phyloP scores from a whole-genome alignment of 306 rosid genomes.

The Rosa chinensis region DNA sequence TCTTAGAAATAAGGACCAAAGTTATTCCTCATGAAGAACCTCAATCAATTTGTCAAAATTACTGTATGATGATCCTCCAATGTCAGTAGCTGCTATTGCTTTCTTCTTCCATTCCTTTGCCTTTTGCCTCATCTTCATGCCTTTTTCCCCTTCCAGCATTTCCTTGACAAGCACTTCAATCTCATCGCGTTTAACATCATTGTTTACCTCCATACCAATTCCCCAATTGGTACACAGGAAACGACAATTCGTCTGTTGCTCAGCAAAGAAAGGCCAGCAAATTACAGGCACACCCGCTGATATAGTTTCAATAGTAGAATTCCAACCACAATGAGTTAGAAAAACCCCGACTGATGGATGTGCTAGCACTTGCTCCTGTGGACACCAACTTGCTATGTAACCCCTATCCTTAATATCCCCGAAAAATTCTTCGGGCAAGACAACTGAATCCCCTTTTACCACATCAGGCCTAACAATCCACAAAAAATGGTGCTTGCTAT shows the following conservation, averaged over 20 bases:
- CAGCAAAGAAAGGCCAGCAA: conserved; percentile 57
- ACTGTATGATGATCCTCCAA: conserved; percentile 35
- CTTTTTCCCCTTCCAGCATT: conserved; percentile 36
- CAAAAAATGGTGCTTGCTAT: conserved; percentile 35
- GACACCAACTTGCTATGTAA: conserved; percentile 43
- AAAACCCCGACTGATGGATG: conserved; percentile 47
- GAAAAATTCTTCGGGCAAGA: conserved; percentile 29
- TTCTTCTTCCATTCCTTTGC: conserved; percentile 40
- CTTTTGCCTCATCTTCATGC: conserved; percentile 24
- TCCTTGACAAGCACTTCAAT: conserved; percentile 38
- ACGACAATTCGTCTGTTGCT: conserved; percentile 48
- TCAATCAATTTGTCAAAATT: conserved; percentile 38
- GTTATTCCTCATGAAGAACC: too few species aligned
- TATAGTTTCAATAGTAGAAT: conserved; percentile 38
- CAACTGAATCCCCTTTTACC: conserved; percentile 27
- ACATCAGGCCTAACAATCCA: conserved; percentile 51
- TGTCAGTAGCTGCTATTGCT: conserved; percentile 33
- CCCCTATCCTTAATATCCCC: conserved; percentile 42
- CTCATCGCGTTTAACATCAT: conserved; percentile 37
- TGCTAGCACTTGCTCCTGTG: conserved; percentile 40
- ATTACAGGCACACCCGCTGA: conserved; percentile 43
- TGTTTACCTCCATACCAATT: conserved; percentile 39
- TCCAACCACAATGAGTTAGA: conserved; percentile 63
- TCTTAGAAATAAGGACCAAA: too few species aligned
- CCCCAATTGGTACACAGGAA: conserved; percentile 42